phyloP scores from a whole-genome alignment of 225 moss, liverwort and hornwort genomes.

The Polytrichum formosum region DNA sequence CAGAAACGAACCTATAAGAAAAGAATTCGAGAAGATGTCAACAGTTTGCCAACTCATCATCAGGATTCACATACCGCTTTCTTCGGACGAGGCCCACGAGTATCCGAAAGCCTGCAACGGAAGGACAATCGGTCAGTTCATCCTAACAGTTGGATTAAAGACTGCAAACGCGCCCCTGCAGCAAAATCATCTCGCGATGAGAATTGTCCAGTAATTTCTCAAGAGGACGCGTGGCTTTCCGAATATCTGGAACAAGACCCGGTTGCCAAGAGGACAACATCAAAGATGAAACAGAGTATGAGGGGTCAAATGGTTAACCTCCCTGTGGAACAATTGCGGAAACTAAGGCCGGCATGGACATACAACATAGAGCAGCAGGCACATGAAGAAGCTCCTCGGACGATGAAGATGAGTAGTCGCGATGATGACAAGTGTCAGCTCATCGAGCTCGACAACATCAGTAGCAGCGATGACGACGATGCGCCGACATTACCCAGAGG shows the following conservation, averaged over 20 bases:
- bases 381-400: background rate
- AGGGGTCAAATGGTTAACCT: background rate
- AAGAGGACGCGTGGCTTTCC: constrained; percentile 1
- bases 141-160: too few relatives aligned
- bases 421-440: constrained; percentile 11
- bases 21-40: background rate
- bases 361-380: background rate
- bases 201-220: background rate
- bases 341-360: constrained; percentile 3
- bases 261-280: background rate
- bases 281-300: constrained; percentile 2
- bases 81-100: too few relatives aligned
- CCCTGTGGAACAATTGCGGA: constrained; percentile 9
- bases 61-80: too few relatives aligned
- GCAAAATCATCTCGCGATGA: background rate
- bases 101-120: too few relatives aligned
- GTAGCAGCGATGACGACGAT: constrained; percentile 6
- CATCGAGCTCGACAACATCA: constrained; percentile 9
- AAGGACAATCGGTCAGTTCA: too few relatives aligned
- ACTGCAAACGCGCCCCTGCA: too few relatives aligned
- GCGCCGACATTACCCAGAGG: background rate
- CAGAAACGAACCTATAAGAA: background rate
- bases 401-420: background rate
- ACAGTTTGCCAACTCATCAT: too few relatives aligned
- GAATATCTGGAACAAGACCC: background rate